Evolutionary conservation across 1,284 basidiomycete species (phyloP).

Genomic region (Amylostereum chailletii): DNA sequence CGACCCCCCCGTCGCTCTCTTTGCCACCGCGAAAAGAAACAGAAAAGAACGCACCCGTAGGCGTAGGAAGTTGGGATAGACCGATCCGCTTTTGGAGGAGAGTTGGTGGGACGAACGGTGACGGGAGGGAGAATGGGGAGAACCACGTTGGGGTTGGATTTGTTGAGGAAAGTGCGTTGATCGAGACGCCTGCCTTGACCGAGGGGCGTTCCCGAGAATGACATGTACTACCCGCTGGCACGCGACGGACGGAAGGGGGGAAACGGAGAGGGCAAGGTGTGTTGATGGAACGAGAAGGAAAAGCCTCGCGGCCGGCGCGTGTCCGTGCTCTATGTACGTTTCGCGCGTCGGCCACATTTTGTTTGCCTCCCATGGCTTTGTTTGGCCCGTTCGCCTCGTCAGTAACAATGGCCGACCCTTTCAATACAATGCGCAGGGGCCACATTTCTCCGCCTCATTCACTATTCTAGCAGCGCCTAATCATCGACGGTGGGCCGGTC

Average conservation of each 20-base stretch:
- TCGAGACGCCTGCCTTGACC: conserved; percentile 78
- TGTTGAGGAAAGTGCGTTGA: conserved; percentile 67
- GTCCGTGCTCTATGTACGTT: background rate
- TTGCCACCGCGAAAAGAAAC: conserved; percentile 4
- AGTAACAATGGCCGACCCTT: background rate
- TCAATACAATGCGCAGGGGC: no score
- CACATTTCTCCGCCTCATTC: no score
- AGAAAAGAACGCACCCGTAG: conserved; percentile 45
- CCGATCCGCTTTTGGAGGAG: conserved; percentile 28
- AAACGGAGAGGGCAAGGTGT: background rate
- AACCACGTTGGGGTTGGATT: conserved; percentile 30
- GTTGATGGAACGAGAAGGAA: background rate
- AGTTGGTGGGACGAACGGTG: conserved; percentile 19
- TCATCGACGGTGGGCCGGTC: no score
- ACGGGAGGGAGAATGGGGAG: conserved; percentile 9
- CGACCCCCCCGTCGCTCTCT: background rate
- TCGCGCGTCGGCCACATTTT: background rate
- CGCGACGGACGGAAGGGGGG: conserved; percentile 3
- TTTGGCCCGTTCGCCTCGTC: conserved; percentile 1
- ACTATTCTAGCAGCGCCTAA: no score
- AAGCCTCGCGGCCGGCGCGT: conserved; percentile 2
- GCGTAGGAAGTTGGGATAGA: conserved; percentile 50
- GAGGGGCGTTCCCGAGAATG: conserved; percentile 73
- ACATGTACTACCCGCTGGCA: conserved; percentile 43
- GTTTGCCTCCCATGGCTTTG: background rate